Evolutionary conservation across 495 filamentous ascomycete genomes (phyloP), one percentile per base, ranked within the genome.

Genomic region (Rhypophila decipiens): DNA sequence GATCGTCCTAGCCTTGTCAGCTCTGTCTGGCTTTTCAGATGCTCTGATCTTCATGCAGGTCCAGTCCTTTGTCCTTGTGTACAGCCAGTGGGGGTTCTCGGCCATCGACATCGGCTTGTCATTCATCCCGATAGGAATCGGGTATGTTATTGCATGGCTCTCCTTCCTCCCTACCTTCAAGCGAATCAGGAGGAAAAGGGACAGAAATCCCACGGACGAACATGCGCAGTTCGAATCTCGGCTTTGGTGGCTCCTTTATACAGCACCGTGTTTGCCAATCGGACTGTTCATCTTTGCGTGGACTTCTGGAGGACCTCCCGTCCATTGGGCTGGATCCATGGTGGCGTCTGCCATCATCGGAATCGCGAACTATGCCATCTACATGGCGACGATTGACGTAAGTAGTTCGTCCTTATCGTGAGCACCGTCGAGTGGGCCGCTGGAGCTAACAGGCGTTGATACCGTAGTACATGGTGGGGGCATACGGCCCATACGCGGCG

Each of bases 31-130:
- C 35, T 88, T 88, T 71, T 80, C 76, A 21, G 86, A 89, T 52
- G 86, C 85, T n/a, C 73, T 90, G 5, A 85, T 90, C 66, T 89
- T 87, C 72, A 85, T 82, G 63, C 86, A 84, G 65, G 79, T 87
- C 50, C 80, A 87, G 52, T 82, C 77, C 0, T 84, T 85, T 58
- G 57, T 56, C 1, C 68, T 83, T 11, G 82, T 87, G 19, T 87
- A 84, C 56, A 52, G 69, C 20, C 78, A 83, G 49, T 88, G 80
- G 80, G 59, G 63, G 34, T 86, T 87, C 52, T 65, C 65, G 29
- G 62, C 73, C 1, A 68, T 77, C 20, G 55, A 73, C 33, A 61
- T 78, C 13, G 84, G 83, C 1, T 66, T 86, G 18, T 69, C 80
- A 13, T 87, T 87, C 62, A 63, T 80, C 19, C 72, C 83, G 2